Base-by-base conservation (phyloP, 345 rosid genomes). In the Lepidium aucheri region DNA sequence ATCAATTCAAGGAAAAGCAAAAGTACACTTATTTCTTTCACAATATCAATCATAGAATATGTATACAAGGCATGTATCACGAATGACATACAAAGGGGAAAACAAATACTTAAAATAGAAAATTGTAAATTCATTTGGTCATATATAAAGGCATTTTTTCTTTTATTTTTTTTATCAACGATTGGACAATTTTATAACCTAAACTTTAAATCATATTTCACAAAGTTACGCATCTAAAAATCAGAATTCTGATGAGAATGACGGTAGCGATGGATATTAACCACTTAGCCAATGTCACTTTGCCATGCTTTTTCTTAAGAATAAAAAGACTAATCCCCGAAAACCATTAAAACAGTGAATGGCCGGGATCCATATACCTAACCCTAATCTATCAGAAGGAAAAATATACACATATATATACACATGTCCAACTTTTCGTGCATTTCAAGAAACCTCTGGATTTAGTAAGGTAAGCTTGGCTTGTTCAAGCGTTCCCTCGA, bases 281-380 rank as follows among this genome's bases (percentile, higher is more conserved):
- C 32, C 32, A 28, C 1, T 28, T 28, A n/a, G n/a, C n/a, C n/a
- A n/a, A n/a, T n/a, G n/a, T n/a, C n/a, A n/a, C n/a, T n/a, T n/a
- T n/a, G n/a, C n/a, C n/a, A n/a, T n/a, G n/a, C n/a, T n/a, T n/a
- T n/a, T n/a, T n/a, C 5, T 26, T 26, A 26, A 4, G 30, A 26
- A 20, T 20, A 28, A 36, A 65, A 49, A 49, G 9, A 39, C 52
- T 46, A 55, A 63, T 54, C 64, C 50, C 36, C 44, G 40, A 36
- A 17, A 54, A 35, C 14, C 59, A 63, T 30, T 4, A 53, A 28
- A 22, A 38, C 40, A 47, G 14, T 45, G 42, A 58, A 42, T 65
- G 72, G 68, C 13, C 63, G 72, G 67, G 72, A 59, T 66, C 50
- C 50, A 73, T 63, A 22, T 34, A 26, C 15, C 47, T 41, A 51